phyloP scores from a whole-genome alignment of 768 basidiomycete genomes.

The Tubosaeta brunneosetosa region DNA sequence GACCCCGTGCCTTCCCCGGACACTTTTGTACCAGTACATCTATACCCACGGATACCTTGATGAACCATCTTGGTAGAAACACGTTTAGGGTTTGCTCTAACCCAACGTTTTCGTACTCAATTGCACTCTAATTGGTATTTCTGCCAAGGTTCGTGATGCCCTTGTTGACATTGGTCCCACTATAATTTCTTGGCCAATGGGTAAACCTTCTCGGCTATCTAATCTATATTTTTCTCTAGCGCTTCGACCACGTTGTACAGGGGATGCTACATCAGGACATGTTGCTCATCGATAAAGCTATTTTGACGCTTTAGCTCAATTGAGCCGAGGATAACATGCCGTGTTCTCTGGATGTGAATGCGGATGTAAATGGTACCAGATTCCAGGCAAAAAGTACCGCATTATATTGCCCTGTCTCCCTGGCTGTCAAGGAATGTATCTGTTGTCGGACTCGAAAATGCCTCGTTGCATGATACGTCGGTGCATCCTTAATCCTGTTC shows the following conservation, averaged over 20 bases:
- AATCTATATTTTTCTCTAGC: constrained; percentile 1
- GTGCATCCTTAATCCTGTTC: not conserved
- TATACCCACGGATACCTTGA: constrained; percentile 33
- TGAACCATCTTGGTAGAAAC: constrained; percentile 16
- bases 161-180: not conserved
- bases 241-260: constrained; percentile 10
- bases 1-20: constrained; percentile 25
- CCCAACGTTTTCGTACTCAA: constrained; percentile 1
- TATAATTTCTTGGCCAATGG: constrained; percentile 8
- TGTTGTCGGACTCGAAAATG: not conserved
- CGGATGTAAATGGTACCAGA: constrained; percentile 2
- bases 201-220: constrained; percentile 7
- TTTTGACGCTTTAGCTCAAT: constrained; percentile 10
- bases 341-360: constrained; percentile 2
- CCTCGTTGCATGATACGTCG: constrained; percentile 16
- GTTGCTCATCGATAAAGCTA: constrained; percentile 18
- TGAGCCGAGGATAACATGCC: not conserved
- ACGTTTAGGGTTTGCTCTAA: constrained; percentile 8
- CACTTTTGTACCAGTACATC: constrained; percentile 27
- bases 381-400: constrained; percentile 8
- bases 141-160: constrained; percentile 14
- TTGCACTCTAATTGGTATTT: constrained; percentile 1
- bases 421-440: constrained; percentile 3
- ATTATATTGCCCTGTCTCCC: not conserved
- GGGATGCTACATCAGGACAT: constrained; percentile 2